Evolutionary conservation across 176 grass and related monocot species (phyloP), one percentile per base, ranked within the genome.

Genomic region (Oryza longistaminata): DNA sequence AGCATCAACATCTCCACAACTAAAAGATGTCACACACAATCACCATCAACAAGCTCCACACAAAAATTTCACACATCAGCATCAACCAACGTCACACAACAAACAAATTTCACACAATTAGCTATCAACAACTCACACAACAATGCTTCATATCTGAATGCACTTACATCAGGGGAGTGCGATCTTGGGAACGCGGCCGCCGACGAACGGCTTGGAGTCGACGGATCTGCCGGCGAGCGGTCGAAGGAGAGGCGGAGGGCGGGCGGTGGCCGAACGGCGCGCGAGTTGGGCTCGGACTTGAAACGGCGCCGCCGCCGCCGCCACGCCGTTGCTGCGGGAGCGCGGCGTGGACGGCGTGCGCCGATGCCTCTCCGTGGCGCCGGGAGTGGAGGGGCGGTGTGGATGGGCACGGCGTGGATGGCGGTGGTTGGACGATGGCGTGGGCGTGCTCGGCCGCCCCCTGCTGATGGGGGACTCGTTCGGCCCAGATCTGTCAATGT

Each of bases 221-320:
- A 74, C 74, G 65, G 91, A 90, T 91, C 90, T 94, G n/a, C n/a
- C 42, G 93, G 93, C 4, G 97, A 99, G 1, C 92, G 90, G 81
- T 99, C 97, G 75, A 99, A 85, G 21, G 93, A 99, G 87, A 88
- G 87, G 83, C 97, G 97, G 0, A n/a, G 93, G 93, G 64, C 92
- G 85, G 4, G 76, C 79, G 2, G 60, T 66, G 6, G 74, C 79
- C 24, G 87, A n/a, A 77, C 43, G 88, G 94, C 70, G 93, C n/a
- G 93, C 19, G 97, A 94, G 85, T 81, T 91, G 22, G 78, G 83
- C 24, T 91, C 97, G 34, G 88, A 89, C 83, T 83, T 94, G 52
- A n/a, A 92, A 81, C 1, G 88, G 88, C n/a, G n/a, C n/a, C n/a
- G n/a, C n/a, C n/a, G 9, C 91, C 91, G 3, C 52, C 50, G 48